phyloP scores from a whole-genome alignment of 2,329 filamentous ascomycete genomes.

The Colletotrichum sp. region DNA sequence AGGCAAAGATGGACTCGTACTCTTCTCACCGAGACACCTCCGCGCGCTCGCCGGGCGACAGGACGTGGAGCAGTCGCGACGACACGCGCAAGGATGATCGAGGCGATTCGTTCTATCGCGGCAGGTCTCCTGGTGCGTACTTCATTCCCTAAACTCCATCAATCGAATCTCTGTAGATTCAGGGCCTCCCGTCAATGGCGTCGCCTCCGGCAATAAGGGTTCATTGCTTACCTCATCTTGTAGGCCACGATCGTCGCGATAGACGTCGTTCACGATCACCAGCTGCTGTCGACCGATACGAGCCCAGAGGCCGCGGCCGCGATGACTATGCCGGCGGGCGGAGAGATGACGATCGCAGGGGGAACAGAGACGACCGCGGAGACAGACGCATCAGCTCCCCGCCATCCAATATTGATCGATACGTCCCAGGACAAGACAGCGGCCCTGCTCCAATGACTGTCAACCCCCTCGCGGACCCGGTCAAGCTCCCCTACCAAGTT shows the following conservation, averaged over 20 bases:
- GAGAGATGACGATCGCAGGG: conserved; percentile 60
- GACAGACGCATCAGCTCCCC: conserved; percentile 64
- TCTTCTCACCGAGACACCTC: conserved; percentile 56
- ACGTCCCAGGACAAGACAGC: conserved; percentile 76
- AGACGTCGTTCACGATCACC: conserved; percentile 74
- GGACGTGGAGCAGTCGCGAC: conserved; percentile 56
- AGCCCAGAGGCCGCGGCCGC: conserved; percentile 68
- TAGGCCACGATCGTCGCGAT: conserved; percentile 65
- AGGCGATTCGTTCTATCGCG: conserved; percentile 67
- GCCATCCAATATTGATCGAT: conserved; percentile 80
- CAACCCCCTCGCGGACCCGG: conserved; percentile 76
- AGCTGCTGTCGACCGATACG: conserved; percentile 74
- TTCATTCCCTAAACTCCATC: not conserved
- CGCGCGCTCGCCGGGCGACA: conserved; percentile 58
- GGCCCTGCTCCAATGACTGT: conserved; percentile 47
- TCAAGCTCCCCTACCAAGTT: conserved; percentile 78
- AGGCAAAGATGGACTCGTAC: conserved; percentile 57
- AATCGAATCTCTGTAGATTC: not conserved
- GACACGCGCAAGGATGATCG: conserved; percentile 60
- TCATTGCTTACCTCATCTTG: conserved; percentile 11
- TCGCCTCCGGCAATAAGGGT: not conserved
- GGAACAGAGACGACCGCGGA: conserved; percentile 37
- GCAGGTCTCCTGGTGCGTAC: conserved; percentile 73
- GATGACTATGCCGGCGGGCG: conserved; percentile 67
- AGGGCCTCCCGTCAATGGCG: not conserved